A percentile compares a stretch with the other conserved stretches of the same genome.
These are phyloP conservation scores for Pichia nakasei DNA, from an alignment of 805 yeast genomes.

Conservation along the genomic window DNA sequence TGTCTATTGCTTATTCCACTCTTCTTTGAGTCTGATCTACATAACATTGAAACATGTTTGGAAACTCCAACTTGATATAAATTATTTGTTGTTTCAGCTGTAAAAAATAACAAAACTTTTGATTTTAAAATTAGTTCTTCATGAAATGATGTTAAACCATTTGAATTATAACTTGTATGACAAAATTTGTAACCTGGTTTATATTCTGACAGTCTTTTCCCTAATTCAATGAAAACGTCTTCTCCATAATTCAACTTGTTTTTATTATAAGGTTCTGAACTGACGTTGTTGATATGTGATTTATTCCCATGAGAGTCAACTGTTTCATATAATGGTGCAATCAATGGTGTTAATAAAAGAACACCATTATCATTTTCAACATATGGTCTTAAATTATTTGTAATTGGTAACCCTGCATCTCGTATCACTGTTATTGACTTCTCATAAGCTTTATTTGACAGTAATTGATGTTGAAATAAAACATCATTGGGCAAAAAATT, in stretches of 20 bases:
- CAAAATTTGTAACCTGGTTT: conserved; percentile 36
- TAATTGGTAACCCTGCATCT: conserved; percentile 45
- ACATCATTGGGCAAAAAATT: conserved; percentile 23
- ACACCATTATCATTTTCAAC: conserved; percentile 18
- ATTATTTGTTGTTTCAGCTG: conserved; percentile 52
- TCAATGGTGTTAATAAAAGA: conserved; percentile 27
- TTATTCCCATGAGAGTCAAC: conserved; percentile 5
- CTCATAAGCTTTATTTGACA: conserved; percentile 40
- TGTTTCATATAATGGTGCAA: conserved; percentile 23
- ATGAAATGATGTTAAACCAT: conserved; percentile 45
- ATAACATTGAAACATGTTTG: conserved; percentile 46
- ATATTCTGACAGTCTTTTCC: conserved; percentile 35
- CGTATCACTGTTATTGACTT: conserved; percentile 45
- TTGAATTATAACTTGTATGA: conserved; percentile 54
- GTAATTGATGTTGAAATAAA: conserved; percentile 34
- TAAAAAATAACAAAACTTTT: conserved; percentile 41
- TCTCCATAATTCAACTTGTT: conserved; percentile 29
- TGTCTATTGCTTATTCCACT: conserved; percentile 37
- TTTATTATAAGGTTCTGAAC: not conserved
- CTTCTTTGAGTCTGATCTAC: conserved; percentile 29
- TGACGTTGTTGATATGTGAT: conserved; percentile 6
- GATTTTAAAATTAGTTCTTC: conserved; percentile 45
- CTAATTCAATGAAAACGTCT: conserved; percentile 46
- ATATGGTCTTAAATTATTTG: conserved; percentile 29
- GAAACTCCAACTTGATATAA: conserved; percentile 57